Evolutionary conservation across 2,329 filamentous ascomycete genomes (phyloP).

Genomic region (Colletotrichum sp.): DNA sequence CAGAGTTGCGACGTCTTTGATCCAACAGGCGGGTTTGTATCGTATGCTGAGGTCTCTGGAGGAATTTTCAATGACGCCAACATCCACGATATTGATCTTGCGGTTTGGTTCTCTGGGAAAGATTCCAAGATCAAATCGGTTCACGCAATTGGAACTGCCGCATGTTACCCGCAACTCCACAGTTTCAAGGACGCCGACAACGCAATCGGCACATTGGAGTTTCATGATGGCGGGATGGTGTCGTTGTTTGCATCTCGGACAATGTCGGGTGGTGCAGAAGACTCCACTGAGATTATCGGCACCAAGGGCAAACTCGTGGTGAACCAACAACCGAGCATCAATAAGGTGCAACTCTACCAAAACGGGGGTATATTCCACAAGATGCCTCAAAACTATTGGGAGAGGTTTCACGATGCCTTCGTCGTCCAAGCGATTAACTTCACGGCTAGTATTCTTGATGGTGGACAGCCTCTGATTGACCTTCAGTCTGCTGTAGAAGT

Average conservation of each 20-base stretch:
- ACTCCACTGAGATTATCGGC: not conserved
- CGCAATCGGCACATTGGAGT: not conserved
- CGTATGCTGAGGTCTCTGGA: not conserved
- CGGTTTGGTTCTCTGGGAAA: not conserved
- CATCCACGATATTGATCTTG: not conserved
- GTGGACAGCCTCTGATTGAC: not conserved
- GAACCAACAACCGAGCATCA: not conserved
- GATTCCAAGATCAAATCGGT: not conserved
- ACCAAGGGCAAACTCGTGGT: not conserved
- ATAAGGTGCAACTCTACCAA: not conserved
- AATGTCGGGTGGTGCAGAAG: not conserved
- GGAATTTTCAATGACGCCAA: not conserved
- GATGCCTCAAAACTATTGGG: not conserved
- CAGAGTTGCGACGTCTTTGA: not conserved
- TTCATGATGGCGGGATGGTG: not conserved
- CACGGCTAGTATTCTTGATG: not conserved
- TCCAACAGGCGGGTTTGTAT: not conserved
- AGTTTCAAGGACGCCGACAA: not conserved
- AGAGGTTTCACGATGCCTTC: not conserved
- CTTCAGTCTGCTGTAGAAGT: not conserved
- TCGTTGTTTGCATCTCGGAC: not conserved
- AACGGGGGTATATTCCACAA: not conserved
- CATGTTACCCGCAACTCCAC: too few relatives aligned
- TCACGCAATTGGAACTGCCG: not conserved
- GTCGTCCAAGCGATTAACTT: not conserved